These are phyloP conservation scores for Leishmania aethiopica DNA, from an alignment of 208 protist genomes.

Conservation along the genomic window DNA sequence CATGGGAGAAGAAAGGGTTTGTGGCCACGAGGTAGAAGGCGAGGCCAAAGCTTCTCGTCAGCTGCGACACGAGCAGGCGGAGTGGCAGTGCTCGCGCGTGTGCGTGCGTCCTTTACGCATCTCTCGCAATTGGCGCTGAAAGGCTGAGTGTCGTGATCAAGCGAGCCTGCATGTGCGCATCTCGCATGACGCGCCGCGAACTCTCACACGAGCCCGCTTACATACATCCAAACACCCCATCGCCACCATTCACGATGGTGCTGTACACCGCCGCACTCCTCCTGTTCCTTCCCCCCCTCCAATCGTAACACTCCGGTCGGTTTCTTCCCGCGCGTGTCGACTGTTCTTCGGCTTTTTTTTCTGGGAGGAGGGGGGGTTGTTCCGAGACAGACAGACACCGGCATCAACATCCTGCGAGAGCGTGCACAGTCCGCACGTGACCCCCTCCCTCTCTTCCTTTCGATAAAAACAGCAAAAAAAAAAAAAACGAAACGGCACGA, in stretches of 20 bases:
- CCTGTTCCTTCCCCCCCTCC: not conserved
- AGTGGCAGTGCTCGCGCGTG: not conserved
- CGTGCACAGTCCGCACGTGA: not conserved
- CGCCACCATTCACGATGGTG: not conserved
- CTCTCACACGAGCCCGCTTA: not conserved
- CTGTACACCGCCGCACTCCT: not conserved
- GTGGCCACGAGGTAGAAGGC: not conserved
- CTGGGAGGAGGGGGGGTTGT: not conserved
- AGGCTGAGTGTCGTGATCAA: not conserved
- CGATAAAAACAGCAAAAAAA: no score
- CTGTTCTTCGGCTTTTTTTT: not conserved
- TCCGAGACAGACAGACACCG: not conserved
- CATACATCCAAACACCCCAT: not conserved
- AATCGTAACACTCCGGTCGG: not conserved
- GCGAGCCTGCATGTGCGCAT: not conserved
- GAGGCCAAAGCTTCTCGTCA: not conserved
- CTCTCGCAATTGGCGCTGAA: not conserved
- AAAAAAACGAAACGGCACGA: no score
- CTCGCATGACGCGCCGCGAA: not conserved
- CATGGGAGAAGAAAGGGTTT: not conserved
- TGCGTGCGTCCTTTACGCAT: not conserved
- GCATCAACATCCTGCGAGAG: not conserved
- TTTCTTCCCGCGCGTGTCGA: not conserved
- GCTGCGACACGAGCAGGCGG: not conserved
- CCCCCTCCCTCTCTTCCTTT: not conserved